Evolutionary conservation across 139 green algal genomes (phyloP).

Genomic region (Asterochloris sp.): DNA sequence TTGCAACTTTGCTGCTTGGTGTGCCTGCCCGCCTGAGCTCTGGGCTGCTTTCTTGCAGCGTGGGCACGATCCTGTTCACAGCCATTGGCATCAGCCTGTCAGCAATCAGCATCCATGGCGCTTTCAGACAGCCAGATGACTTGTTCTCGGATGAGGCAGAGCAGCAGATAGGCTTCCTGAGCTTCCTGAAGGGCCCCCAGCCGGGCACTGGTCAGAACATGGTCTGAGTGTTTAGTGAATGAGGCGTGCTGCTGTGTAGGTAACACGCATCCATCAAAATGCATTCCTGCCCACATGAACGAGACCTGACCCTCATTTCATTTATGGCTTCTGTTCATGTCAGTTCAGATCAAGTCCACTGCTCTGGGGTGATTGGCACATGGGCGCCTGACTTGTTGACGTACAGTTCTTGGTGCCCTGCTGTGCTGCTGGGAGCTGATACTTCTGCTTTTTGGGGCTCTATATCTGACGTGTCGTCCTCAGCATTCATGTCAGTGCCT

Average conservation of each 20-base stretch:
- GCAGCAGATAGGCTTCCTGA: constrained; percentile 14
- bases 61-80: constrained; percentile 84
- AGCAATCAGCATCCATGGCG: constrained; percentile 71
- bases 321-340: too few species aligned
- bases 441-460: background rate
- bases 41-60: constrained; percentile 35
- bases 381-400: too few species aligned
- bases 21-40: too few species aligned
- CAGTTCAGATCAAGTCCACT: too few species aligned
- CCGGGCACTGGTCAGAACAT: constrained; percentile 8
- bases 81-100: constrained; percentile 64
- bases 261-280: too few species aligned
- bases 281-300: too few species aligned
- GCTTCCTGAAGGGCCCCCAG: constrained; percentile 1
- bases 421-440: background rate
- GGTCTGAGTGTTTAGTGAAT: background rate
- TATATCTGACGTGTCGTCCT: background rate
- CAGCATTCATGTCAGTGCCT: background rate
- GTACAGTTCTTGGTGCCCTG: too few species aligned
- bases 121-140: constrained; percentile 76
- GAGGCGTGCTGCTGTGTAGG: background rate
- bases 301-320: too few species aligned
- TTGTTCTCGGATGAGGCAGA: constrained; percentile 80
- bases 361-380: too few species aligned
- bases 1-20: too few species aligned